phyloP scores from a whole-genome alignment of 2,329 filamentous ascomycete species.

The Fusarium papillatum region DNA sequence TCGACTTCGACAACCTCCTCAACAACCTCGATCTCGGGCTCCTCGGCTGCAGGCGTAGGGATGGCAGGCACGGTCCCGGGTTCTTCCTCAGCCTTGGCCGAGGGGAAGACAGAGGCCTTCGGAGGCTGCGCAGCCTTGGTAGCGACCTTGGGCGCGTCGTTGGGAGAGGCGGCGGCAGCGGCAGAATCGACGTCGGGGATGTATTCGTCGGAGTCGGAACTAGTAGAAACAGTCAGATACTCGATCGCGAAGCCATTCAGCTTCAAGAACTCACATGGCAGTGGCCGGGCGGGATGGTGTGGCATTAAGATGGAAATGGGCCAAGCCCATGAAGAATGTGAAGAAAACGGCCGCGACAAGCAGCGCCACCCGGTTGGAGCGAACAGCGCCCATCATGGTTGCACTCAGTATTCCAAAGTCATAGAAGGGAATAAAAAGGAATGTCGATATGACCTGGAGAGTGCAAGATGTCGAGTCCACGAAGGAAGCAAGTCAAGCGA shows the following conservation, averaged over 20 bases:
- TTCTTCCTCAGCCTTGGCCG: background rate
- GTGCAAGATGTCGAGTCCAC: background rate
- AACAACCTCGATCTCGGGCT: background rate
- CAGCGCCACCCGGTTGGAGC: constrained; percentile 19
- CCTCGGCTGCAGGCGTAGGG: background rate
- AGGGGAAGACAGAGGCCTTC: background rate
- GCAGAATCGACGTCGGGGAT: background rate
- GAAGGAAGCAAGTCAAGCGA: background rate
- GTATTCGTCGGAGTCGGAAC: background rate
- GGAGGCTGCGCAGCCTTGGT: background rate
- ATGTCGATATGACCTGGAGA: background rate
- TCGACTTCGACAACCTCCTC: background rate
- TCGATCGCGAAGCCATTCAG: background rate
- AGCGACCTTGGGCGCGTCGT: background rate
- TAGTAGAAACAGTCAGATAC: background rate
- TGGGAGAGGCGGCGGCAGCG: background rate
- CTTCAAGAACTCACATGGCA: background rate
- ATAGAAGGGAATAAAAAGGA: constrained; percentile 6
- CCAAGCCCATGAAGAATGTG: constrained; percentile 22
- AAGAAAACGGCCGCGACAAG: constrained; percentile 19
- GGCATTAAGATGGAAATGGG: constrained; percentile 8
- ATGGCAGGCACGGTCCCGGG: background rate
- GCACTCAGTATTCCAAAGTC: background rate
- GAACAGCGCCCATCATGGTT: constrained; percentile 16
- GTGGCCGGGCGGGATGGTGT: background rate